Percentiles rank a stretch among this genome's conserved stretches.
Evolutionary conservation across 108 stramenopile genomes (phyloP).

Genomic region (Hondaea fermentalgiana): DNA sequence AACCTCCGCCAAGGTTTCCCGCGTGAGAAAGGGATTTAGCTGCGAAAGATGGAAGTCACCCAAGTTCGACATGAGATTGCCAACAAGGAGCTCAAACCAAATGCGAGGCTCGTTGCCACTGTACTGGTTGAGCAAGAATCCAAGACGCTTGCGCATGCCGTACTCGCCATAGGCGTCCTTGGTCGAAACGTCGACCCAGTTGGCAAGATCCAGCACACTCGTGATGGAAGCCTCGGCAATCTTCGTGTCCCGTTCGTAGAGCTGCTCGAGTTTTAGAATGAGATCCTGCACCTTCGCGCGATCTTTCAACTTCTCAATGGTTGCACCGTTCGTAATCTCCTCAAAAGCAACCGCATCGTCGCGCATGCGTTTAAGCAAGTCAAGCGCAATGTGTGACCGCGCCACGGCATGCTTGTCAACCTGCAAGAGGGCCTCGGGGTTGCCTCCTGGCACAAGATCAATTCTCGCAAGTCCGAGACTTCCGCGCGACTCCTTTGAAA

Average conservation of each 20-base stretch:
- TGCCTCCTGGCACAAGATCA: neutral
- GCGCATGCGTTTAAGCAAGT: constrained; percentile 15
- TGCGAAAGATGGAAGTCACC: neutral
- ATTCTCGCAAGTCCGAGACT: neutral
- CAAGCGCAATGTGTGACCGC: constrained; percentile 29
- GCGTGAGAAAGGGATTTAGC: neutral
- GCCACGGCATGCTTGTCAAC: constrained; percentile 24
- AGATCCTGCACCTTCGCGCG: neutral
- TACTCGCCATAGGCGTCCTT: neutral
- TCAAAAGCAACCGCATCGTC: constrained; percentile 19
- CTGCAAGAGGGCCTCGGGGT: neutral
- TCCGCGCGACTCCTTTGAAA: neutral
- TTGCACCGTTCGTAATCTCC: neutral
- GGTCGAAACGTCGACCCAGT: neutral
- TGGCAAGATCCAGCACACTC: neutral
- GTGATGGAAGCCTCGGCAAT: neutral
- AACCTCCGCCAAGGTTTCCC: neutral
- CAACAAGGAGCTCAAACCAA: neutral
- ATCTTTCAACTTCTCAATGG: neutral
- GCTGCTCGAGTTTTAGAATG: neutral
- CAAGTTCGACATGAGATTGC: neutral
- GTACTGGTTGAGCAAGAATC: neutral
- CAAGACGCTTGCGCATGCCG: neutral
- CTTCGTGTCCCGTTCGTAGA: neutral
- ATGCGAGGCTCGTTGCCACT: neutral